Evolutionary conservation across 2,329 filamentous ascomycete species (phyloP).

Genomic region (Talaromyces sp.): DNA sequence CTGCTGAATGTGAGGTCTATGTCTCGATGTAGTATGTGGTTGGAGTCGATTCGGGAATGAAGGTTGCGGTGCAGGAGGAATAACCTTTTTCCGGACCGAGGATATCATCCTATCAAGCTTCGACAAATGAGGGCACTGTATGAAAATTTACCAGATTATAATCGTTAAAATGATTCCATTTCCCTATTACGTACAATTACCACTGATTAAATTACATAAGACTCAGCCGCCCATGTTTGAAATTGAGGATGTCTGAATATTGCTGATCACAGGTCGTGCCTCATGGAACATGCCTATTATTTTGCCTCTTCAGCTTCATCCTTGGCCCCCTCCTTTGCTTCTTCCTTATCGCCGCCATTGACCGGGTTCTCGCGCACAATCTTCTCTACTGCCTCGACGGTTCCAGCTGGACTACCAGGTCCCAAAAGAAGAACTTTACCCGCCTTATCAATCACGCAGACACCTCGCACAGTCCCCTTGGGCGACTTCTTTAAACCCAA

Average conservation of each 20-base stretch:
- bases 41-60: constrained; percentile 4
- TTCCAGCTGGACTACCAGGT: constrained; percentile 73
- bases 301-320: constrained; percentile 13
- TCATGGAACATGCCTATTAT: background rate
- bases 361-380: constrained; percentile 56
- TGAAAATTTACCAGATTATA: background rate
- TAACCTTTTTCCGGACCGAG: constrained; percentile 18
- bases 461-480: constrained; percentile 77
- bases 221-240: background rate
- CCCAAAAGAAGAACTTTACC: constrained; percentile 77
- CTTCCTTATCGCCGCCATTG: constrained; percentile 13
- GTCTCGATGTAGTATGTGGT: constrained; percentile 8
- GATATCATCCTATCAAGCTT: background rate
- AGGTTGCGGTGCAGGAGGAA: constrained; percentile 5
- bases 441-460: constrained; percentile 79
- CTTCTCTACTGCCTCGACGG: constrained; percentile 72
- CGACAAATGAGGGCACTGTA: too few relatives aligned
- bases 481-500: constrained; percentile 87
- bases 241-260: background rate
- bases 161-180: too few relatives aligned
- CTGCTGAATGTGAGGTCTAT: constrained; percentile 6
- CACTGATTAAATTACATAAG: constrained; percentile 2
- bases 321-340: constrained; percentile 10
- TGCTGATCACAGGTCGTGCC: background rate
- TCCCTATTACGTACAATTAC: background rate